Base-by-base conservation (phyloP, 371 early-diverging fungal species). In the Massospora cicadina region DNA sequence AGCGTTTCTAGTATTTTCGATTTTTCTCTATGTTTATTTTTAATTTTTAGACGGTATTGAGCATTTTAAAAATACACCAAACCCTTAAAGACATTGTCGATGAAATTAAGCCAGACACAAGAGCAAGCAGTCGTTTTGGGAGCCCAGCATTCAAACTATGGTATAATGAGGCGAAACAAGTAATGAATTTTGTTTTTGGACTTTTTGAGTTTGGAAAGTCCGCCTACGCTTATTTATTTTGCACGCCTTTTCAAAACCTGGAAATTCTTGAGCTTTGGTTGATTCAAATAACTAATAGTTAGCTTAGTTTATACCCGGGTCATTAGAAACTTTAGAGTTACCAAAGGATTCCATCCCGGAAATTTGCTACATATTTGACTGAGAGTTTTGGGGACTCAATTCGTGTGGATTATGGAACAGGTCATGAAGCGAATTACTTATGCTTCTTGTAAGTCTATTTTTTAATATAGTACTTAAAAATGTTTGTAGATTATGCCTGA, bases 341-440 rank as follows among this genome's bases (percentile, higher is more conserved):
- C 77, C 74, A 0, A 58, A 68, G 21, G 75, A 72, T 2, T 81
- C 87, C 1, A 72, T 83, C 2, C 69, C 70, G 5, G 95, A 95
- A 77, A 79, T 92, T 1, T 68, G n/a, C 79, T 26, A 72, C 78
- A 56, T 99, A 99, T 72, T 78, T 97, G 27, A 68, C 77, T 26
- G 84, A 89, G 67, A 84, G 87, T 64, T 99, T 98, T 82, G 99
- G 99, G 25, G 91, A 98, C 72, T 76, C 80, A n/a, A 84, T 80
- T 53, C 82, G 99, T 65, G 88, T 99, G 30, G 99, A 99, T 77
- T 99, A 99, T 75, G 99, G 99, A 28, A 95, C 95, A 24, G 99
- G 99, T 0, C 99, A 99, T 69, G 99, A 99, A 79, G 85, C 95
- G 7, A 91, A 91, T 66, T 99, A 98, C 68, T 74, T 96, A 32